Base-by-base conservation (phyloP, 2,329 filamentous ascomycete genomes). In the Pestalotiopsis sp. region DNA sequence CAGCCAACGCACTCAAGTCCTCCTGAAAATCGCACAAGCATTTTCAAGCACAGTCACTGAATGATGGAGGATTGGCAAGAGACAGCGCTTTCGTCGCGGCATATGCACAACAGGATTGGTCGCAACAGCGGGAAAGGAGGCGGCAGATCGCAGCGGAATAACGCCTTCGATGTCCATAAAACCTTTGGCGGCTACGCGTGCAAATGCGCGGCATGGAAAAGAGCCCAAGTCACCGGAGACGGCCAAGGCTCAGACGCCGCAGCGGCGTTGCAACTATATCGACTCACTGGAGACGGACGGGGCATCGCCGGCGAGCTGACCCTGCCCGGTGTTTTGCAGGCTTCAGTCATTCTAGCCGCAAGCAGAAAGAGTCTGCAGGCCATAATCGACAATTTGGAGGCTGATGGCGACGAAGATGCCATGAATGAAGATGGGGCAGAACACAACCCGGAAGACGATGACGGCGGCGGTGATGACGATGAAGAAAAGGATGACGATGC, bases 81-180 rank as follows among this genome's bases (percentile, higher is more conserved):
- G 27, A 59, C 71, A 6, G 72, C 71, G 36, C 68, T 74, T 58
- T 71, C 69, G 4, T 72, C 73, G 12, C 68, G 74, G 25, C 74
- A 75, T 66, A 67, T 74, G 7, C 74, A 75, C 67, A 75, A 75
- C 67, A 73, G 73, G 6, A 67, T 72, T 27, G 70, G 69, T 39
- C 67, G 69, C 36, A 58, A 31, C 64, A 60, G 45, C 38, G 67
- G 14, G 36, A 68, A 60, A 68, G 70, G 31, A 52, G 49, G 66
- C 65, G 68, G 49, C 66, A 71, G 36, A 60, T 38, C 66, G 5
- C 63, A 39, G 14, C 39, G 49, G 13, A 14, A 64, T 13, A 59
- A 66, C 55, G 55, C 57, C 20, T 74, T 74, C 67, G 69, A 74
- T 12, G 70, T 72, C 31, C 65, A 65, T 31, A 71, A 66, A 63